These are phyloP conservation scores for Albizia julibrissin DNA, from an alignment of 306 rosid species.

Conservation along the genomic window DNA sequence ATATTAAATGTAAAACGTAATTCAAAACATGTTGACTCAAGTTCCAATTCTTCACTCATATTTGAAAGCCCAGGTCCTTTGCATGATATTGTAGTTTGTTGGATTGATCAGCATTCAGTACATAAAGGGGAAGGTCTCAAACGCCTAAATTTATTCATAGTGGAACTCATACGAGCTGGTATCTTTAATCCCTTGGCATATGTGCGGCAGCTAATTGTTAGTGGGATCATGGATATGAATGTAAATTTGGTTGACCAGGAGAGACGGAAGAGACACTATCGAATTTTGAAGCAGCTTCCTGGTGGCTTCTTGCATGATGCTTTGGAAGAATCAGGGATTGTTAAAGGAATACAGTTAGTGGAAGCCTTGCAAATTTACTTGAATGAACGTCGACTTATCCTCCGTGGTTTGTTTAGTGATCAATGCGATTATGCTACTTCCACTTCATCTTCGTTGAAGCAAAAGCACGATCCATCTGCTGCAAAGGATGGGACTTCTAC, in stretches of 20 bases:
- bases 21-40: slow-evolving; percentile 41
- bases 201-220: slow-evolving; percentile 88
- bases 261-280: slow-evolving; percentile 68
- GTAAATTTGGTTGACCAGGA: slow-evolving; percentile 57
- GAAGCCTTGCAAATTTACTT: slow-evolving; percentile 69
- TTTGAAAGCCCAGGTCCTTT: slow-evolving; percentile 94
- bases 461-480: slow-evolving; percentile 37
- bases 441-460: slow-evolving; percentile 46
- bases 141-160: slow-evolving; percentile 74
- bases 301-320: slow-evolving; percentile 57
- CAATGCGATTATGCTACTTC: slow-evolving; percentile 38
- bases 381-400: slow-evolving; percentile 79
- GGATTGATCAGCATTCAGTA: slow-evolving; percentile 97
- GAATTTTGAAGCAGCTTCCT: slow-evolving; percentile 75
- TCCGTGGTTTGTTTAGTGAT: slow-evolving; percentile 49
- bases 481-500: slow-evolving; percentile 60
- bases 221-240: slow-evolving; percentile 83
- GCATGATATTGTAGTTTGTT: slow-evolving; percentile 88
- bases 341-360: slow-evolving; percentile 57
- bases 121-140: slow-evolving; percentile 80
- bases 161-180: slow-evolving; percentile 78
- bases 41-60: slow-evolving; percentile 42
- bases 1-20: slow-evolving; percentile 41
- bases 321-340: slow-evolving; percentile 68
- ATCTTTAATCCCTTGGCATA: slow-evolving; percentile 84